Conservation (phyloP, 2,329 filamentous ascomycete genomes). For the Fonsecaea erecta region DNA sequence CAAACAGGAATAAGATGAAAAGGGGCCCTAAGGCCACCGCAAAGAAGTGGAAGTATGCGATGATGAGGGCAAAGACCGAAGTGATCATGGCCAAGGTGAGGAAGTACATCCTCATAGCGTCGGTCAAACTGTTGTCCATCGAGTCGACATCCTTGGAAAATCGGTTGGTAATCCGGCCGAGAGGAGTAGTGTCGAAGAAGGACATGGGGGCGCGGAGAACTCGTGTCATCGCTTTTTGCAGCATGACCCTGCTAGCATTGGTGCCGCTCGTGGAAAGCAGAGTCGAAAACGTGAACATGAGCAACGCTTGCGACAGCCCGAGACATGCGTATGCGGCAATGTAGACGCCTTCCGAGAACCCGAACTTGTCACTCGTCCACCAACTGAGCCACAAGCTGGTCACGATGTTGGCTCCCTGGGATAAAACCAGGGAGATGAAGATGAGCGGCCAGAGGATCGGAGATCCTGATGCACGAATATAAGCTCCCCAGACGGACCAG, state of each 20-base stretch:
- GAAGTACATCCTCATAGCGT: conserved; percentile 91
- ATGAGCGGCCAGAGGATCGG: conserved; percentile 69
- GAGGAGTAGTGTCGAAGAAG: conserved; percentile 95
- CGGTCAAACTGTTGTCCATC: conserved; percentile 90
- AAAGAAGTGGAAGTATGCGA: conserved; percentile 94
- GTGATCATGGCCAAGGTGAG: conserved; percentile 81
- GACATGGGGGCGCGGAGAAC: conserved; percentile 75
- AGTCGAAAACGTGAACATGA: conserved; percentile 82
- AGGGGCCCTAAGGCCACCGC: conserved; percentile 71
- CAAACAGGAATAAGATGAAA: conserved; percentile 76
- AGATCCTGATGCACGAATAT: conserved; percentile 74
- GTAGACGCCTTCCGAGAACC: conserved; percentile 69
- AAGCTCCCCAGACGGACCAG: conserved; percentile 78
- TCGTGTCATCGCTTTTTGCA: conserved; percentile 76
- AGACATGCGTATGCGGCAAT: conserved; percentile 73
- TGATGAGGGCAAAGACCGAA: conserved; percentile 85
- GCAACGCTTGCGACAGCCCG: conserved; percentile 69
- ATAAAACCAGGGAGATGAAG: conserved; percentile 67
- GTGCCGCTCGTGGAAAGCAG: conserved; percentile 79
- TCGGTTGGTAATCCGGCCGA: conserved; percentile 93
- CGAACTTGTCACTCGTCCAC: conserved; percentile 83
- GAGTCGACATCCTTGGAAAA: conserved; percentile 95
- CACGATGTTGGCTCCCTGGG: conserved; percentile 82
- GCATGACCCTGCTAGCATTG: conserved; percentile 77
- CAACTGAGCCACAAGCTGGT: conserved; percentile 92